Percentiles rank a stretch among this genome's conserved stretches.
phyloP scores from a whole-genome alignment of 805 yeast species.

The Scheffersomyces spartinae region DNA sequence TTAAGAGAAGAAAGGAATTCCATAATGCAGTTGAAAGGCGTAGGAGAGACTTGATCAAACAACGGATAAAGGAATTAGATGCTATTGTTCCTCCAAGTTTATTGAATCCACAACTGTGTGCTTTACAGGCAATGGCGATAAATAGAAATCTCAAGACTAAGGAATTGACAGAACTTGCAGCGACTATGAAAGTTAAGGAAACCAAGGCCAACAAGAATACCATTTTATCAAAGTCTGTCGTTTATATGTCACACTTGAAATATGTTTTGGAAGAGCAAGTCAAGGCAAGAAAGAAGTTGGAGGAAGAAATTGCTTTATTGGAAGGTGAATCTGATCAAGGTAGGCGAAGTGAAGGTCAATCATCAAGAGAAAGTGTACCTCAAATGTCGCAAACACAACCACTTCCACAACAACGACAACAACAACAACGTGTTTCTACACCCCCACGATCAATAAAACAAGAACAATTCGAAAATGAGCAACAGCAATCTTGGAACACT shows the following conservation, averaged over 20 bases:
- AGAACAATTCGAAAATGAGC: too few relatives aligned
- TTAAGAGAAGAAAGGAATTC: slow-evolving; percentile 71
- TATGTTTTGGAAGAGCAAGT: slow-evolving; percentile 50
- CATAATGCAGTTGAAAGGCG: slow-evolving; percentile 93
- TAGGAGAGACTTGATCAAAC: slow-evolving; percentile 83
- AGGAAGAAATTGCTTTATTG: slow-evolving; percentile 10
- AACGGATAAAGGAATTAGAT: slow-evolving; percentile 76
- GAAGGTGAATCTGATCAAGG: slow-evolving; percentile 5
- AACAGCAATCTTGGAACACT: too few relatives aligned
- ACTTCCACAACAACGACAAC: too few relatives aligned
- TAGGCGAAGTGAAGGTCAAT: too few relatives aligned
- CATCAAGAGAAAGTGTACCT: too few relatives aligned
- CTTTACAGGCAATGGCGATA: slow-evolving; percentile 30
- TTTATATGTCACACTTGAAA: slow-evolving; percentile 58
- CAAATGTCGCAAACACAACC: too few relatives aligned
- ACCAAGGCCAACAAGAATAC: slow-evolving; percentile 76
- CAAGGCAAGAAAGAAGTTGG: slow-evolving; percentile 29
- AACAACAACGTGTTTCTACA: too few relatives aligned
- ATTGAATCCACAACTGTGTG: slow-evolving; percentile 34
- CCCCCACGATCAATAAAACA: too few relatives aligned
- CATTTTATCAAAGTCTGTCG: slow-evolving; percentile 67
- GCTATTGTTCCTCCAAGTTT: slow-evolving; percentile 69
- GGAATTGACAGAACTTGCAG: slow-evolving; percentile 24
- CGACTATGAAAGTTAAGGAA: slow-evolving; percentile 41
- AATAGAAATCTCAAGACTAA: slow-evolving; percentile 15